These are phyloP conservation scores for Solanum okadae DNA, from an alignment of 257 asterid genomes.

Conservation along the genomic window DNA sequence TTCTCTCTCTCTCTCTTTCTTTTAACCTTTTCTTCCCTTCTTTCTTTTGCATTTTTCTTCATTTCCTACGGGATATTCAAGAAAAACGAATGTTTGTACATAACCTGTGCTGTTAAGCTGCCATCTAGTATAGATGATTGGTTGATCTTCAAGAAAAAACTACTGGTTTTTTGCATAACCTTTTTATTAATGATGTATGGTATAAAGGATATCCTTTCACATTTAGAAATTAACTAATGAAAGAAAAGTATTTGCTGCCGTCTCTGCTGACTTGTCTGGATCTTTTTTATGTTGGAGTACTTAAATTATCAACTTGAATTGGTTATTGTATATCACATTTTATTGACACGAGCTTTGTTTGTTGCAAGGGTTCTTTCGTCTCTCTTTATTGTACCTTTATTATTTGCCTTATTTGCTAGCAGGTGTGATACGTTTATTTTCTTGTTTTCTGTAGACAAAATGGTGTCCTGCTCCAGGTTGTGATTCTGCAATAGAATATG, in stretches of 20 bases:
- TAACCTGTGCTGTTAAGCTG: not conserved
- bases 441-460: constrained; percentile 53
- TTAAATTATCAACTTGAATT: not conserved
- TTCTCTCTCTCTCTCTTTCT: not conserved
- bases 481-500: constrained; percentile 83
- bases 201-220: not conserved
- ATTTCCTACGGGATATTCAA: not conserved
- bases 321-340: not conserved
- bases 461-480: constrained; percentile 99
- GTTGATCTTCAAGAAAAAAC: not conserved
- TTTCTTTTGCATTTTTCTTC: not conserved
- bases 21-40: not conserved
- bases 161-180: not conserved
- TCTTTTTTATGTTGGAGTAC: not conserved
- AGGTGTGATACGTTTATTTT: not conserved
- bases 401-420: not conserved
- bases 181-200: not conserved
- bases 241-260: not conserved
- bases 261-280: not conserved
- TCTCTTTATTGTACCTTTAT: not conserved
- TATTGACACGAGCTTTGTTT: not conserved
- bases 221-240: not conserved
- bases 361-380: not conserved
- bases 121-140: not conserved
- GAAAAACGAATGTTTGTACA: not conserved